Conservation (phyloP, 2,329 filamentous ascomycete genomes). For the Lecanicillium sp. region DNA sequence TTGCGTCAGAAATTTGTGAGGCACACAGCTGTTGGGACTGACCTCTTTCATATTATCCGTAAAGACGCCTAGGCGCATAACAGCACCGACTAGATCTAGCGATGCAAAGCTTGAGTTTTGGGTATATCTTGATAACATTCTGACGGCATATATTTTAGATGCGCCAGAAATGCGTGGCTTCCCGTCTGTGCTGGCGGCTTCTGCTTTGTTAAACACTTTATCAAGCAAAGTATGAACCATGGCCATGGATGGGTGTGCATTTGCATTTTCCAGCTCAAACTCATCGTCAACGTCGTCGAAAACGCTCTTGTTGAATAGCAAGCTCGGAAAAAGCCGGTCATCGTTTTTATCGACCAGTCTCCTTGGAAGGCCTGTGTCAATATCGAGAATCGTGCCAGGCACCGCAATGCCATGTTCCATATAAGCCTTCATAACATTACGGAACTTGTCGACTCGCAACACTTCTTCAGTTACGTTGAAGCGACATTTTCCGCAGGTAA, state of each 20-base stretch:
- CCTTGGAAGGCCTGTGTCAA: constrained; percentile 41
- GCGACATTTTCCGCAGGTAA: constrained; percentile 43
- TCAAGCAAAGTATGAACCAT: constrained; percentile 44
- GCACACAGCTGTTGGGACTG: constrained; percentile 53
- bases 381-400: constrained; percentile 58
- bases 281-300: constrained; percentile 31
- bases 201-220: constrained; percentile 27
- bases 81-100: constrained; percentile 56
- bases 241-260: constrained; percentile 34
- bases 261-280: constrained; percentile 18
- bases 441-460: constrained; percentile 53
- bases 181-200: constrained; percentile 27
- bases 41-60: constrained; percentile 66
- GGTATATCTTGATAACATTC: constrained; percentile 66
- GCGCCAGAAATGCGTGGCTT: constrained; percentile 24
- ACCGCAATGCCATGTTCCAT: constrained; percentile 43
- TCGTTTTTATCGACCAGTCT: constrained; percentile 16
- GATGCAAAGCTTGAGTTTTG: constrained; percentile 56
- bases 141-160: constrained; percentile 41
- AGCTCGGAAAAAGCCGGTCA: constrained; percentile 47
- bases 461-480: constrained; percentile 42
- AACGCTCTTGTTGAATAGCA: constrained; percentile 40
- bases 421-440: constrained; percentile 43
- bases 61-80: constrained; percentile 58
- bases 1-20: constrained; percentile 56